phyloP scores from a whole-genome alignment of 768 basidiomycete species.

The Tricholoma terreum region DNA sequence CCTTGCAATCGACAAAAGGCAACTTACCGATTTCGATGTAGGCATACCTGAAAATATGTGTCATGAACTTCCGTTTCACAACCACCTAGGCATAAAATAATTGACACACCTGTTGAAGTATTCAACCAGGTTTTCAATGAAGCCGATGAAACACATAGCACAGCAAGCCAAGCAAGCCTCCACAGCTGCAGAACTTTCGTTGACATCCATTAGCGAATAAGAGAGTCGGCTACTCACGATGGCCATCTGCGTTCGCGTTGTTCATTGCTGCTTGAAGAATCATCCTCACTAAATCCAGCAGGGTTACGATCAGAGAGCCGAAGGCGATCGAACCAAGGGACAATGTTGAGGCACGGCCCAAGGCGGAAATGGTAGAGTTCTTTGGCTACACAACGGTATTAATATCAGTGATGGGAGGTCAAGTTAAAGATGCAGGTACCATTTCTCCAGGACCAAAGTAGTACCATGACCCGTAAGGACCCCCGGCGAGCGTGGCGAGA shows the following conservation, averaged over 20 bases:
- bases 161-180: constrained; percentile 75
- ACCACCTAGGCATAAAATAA: background rate
- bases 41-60: constrained; percentile 50
- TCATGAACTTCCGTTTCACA: background rate
- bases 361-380: constrained; percentile 66
- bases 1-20: background rate
- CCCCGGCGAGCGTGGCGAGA: constrained; percentile 77
- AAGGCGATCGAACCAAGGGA: constrained; percentile 86
- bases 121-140: constrained; percentile 64
- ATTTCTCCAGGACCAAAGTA: constrained; percentile 80
- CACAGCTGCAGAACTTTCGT: constrained; percentile 43
- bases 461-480: constrained; percentile 77
- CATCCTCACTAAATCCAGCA: constrained; percentile 67
- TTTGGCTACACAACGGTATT: constrained; percentile 44
- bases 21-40: constrained; percentile 75
- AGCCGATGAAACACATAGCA: constrained; percentile 73
- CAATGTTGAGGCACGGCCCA: constrained; percentile 70
- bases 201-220: no score
- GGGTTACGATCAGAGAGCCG: constrained; percentile 78
- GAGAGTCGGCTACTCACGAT: constrained; percentile 46
- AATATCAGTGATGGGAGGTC: background rate
- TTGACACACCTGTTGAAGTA: constrained; percentile 70
- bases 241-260: constrained; percentile 59
- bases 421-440: constrained; percentile 34
- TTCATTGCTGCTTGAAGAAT: constrained; percentile 56